Percentiles rank a stretch among this genome's conserved stretches.
Conservation (phyloP, 2,329 filamentous ascomycete genomes). For the Venturia nashicola region DNA sequence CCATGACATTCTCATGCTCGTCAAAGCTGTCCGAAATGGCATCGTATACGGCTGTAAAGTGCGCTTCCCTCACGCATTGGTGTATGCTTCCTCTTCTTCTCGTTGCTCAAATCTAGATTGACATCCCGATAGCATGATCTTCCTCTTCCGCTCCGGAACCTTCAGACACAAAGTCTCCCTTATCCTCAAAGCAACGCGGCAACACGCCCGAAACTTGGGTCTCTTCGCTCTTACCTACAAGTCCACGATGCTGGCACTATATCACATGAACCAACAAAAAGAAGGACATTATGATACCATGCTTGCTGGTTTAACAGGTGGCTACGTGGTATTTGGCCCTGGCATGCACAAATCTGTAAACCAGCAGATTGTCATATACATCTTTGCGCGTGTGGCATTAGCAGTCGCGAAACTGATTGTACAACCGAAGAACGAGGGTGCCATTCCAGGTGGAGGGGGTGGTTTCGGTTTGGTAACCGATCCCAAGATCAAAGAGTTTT, state of each 20-base stretch:
- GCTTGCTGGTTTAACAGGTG: constrained; percentile 74
- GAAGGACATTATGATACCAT: constrained; percentile 71
- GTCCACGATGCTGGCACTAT: constrained; percentile 61
- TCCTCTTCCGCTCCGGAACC: constrained; percentile 88
- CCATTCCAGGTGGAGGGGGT: constrained; percentile 18
- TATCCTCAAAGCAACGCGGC: constrained; percentile 74
- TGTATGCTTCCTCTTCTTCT: constrained; percentile 35
- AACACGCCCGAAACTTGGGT: constrained; percentile 84
- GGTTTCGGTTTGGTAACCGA: constrained; percentile 28
- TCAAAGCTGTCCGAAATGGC: constrained; percentile 94
- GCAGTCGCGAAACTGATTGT: constrained; percentile 75
- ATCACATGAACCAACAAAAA: constrained; percentile 37
- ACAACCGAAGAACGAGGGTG: constrained; percentile 37
- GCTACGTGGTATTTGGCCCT: constrained; percentile 86
- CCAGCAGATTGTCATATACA: constrained; percentile 97
- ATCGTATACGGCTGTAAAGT: constrained; percentile 95
- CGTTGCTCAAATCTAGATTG: constrained; percentile 8
- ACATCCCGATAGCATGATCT: constrained; percentile 60
- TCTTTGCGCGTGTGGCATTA: constrained; percentile 83
- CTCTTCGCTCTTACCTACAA: constrained; percentile 91
- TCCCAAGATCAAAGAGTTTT: constrained; percentile 23
- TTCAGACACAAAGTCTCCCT: constrained; percentile 69
- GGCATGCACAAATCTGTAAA: constrained; percentile 67
- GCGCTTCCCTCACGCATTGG: constrained; percentile 92
- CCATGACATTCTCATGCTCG: constrained; percentile 69